These are phyloP conservation scores for Pseudoscleropodium purum DNA, from an alignment of 225 moss, liverwort and hornwort genomes.

Conservation along the genomic window DNA sequence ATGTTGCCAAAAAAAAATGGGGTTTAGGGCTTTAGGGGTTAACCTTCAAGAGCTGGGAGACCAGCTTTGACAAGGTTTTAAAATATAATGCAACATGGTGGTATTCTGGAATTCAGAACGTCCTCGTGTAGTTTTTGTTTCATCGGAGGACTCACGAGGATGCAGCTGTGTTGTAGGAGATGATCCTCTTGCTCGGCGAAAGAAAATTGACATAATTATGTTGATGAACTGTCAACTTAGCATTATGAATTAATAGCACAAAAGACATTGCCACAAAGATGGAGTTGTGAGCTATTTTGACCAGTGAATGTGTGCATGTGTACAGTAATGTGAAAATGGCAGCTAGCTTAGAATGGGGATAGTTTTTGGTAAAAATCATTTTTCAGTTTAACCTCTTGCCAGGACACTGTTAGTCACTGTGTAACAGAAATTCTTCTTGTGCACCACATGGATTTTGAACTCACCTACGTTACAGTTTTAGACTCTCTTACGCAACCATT, in stretches of 20 bases:
- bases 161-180: neutral
- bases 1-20: no score
- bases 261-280: neutral
- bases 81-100: neutral
- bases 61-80: neutral
- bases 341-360: neutral
- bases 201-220: no score
- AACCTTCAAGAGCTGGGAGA: neutral
- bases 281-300: neutral
- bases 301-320: neutral
- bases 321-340: no score
- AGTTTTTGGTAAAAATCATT: neutral
- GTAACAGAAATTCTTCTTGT: neutral
- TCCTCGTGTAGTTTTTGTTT: neutral
- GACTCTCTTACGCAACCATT: no score
- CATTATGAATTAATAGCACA: neutral
- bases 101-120: no score
- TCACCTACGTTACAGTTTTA: neutral
- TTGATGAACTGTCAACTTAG: neutral
- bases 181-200: neutral
- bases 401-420: neutral
- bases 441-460: neutral
- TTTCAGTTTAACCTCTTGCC: neutral
- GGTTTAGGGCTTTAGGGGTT: no score
- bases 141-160: neutral